Conservation (phyloP, 2,329 filamentous ascomycete genomes). For the Trichothecium sympodiale region DNA sequence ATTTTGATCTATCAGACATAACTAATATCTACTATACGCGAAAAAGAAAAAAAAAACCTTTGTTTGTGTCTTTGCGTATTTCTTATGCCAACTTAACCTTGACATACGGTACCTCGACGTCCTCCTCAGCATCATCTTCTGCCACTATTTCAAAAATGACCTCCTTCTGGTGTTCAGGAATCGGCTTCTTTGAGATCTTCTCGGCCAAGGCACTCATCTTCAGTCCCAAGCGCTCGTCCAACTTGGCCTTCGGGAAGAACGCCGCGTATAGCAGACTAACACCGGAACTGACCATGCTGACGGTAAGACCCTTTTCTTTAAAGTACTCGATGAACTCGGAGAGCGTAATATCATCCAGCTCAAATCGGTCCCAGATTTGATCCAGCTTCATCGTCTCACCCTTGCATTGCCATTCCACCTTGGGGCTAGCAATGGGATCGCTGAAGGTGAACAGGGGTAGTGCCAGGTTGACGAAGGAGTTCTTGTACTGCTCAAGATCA, state of each 20-base stretch:
- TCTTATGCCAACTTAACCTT: conserved; percentile 60
- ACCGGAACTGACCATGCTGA: conserved; percentile 94
- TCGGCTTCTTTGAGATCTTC: conserved; percentile 80
- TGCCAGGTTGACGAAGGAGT: conserved; percentile 93
- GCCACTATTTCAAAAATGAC: conserved; percentile 94
- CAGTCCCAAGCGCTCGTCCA: conserved; percentile 71
- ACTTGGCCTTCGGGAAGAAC: conserved; percentile 71
- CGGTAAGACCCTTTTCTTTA: conserved; percentile 64
- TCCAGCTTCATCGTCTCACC: conserved; percentile 75
- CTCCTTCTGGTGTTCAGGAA: conserved; percentile 86
- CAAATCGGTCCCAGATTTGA: conserved; percentile 97
- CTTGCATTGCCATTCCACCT: conserved; percentile 63
- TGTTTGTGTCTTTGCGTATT: neutral
- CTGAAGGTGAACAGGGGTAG: conserved; percentile 98
- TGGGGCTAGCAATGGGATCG: conserved; percentile 88
- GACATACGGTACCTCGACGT: conserved; percentile 93
- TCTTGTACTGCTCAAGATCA: conserved; percentile 99
- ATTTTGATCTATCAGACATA: no score
- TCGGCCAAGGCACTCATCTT: conserved; percentile 85
- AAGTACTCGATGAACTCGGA: conserved; percentile 77
- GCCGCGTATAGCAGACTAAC: conserved; percentile 89
- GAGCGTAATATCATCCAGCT: conserved; percentile 76
- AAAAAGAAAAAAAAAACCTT: no score
- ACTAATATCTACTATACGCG: conserved; percentile 4
- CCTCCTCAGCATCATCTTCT: conserved; percentile 79